Conservation (phyloP, 2,329 filamentous ascomycete species). For the Aspergillus sp. region DNA sequence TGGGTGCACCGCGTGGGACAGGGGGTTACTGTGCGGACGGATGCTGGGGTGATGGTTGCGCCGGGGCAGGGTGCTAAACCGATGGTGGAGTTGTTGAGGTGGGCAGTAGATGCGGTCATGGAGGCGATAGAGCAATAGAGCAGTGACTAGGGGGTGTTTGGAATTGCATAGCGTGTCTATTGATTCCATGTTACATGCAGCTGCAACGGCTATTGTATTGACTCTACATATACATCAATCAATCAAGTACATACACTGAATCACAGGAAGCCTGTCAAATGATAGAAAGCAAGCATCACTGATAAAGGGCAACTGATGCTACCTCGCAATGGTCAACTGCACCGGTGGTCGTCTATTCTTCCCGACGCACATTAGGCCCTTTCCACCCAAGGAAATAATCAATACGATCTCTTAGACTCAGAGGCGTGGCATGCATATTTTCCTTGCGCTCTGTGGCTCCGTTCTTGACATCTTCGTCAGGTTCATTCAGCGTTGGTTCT, state of each 20-base stretch:
- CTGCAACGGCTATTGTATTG: too few relatives aligned
- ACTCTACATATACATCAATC: too few relatives aligned
- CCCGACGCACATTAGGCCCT: constrained; percentile 20
- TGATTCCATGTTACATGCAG: too few relatives aligned
- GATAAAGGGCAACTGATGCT: too few relatives aligned
- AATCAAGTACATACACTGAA: too few relatives aligned
- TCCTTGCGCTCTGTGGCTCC: neutral
- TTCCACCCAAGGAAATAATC: constrained; percentile 35
- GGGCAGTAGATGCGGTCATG: constrained; percentile 66
- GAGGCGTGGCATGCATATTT: neutral
- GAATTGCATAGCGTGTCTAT: too few relatives aligned
- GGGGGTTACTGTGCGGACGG: constrained; percentile 42
- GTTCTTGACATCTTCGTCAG: neutral
- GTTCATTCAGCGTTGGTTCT: too few relatives aligned
- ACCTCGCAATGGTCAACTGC: too few relatives aligned
- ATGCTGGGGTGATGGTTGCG: constrained; percentile 45
- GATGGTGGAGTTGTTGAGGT: constrained; percentile 62
- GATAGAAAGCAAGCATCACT: too few relatives aligned
- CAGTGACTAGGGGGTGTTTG: neutral
- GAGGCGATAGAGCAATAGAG: constrained; percentile 18
- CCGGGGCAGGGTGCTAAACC: constrained; percentile 54
- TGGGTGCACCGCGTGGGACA: constrained; percentile 29
- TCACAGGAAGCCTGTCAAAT: too few relatives aligned
- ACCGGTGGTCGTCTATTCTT: too few relatives aligned
- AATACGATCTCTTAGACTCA: constrained; percentile 24